Evolutionary conservation across 257 asterid genomes (phyloP), one percentile per base, ranked within the genome.

Genomic region (Lavandula angustifolia): DNA sequence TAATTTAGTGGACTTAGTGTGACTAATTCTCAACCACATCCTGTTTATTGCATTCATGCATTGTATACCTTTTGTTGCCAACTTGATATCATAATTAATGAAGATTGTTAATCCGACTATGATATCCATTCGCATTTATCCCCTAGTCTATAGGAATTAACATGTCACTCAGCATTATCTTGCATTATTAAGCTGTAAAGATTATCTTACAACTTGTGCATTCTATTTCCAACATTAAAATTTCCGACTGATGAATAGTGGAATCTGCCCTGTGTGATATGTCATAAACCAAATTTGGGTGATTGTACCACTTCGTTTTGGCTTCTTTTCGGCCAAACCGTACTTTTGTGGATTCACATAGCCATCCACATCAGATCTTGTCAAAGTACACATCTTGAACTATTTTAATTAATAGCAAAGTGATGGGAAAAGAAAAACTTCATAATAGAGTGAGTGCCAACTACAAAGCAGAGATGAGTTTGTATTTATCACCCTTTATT

Each of bases 1-100:
- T 33, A 22, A 12, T 34, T n/a, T 46, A 47, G 64, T 44, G 42
- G 66, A 57, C 4, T 27, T 29, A n/a, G n/a, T 38, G 52, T 22
- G 63, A 61, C 5, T 9, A 42, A 12, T 10, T 42, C 57, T 52
- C 33, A 31, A 41, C 50, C 62, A 61, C 55, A 56, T 13, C 4
- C 31, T 4, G 11, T 31, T 38, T 22, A 65, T 29, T 31, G 38
- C 47, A n/a, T n/a, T n/a, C n/a, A n/a, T n/a, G n/a, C n/a, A 13
- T 13, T 16, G 4, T 37, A 37, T 51, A 4, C 12, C 12, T 31
- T 55, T 7, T 17, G 12, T 37, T 27, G 31, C 51, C 0, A 52
- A 34, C 14, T 27, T 29, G 52, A 41, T 33, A 46, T 46, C 27
- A 22, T 22, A 22, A 22, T 22, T 22, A 22, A 22, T n/a, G n/a